Evolutionary conservation across 192 early-diverging fungal species (phyloP).

Genomic region (Mortierella alpina): DNA sequence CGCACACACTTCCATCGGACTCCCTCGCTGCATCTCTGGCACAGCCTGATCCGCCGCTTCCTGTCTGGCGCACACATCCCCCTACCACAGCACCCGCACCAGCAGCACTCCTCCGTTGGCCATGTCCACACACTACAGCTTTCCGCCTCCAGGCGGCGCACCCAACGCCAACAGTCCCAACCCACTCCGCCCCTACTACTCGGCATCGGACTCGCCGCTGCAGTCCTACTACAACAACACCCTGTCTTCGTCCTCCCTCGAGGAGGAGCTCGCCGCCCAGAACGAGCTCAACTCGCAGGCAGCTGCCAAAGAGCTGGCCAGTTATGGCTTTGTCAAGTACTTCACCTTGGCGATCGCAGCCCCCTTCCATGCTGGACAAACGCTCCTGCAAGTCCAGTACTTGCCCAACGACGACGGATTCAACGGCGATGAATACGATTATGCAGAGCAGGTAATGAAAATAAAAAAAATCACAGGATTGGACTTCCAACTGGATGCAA

Average conservation of each 20-base stretch:
- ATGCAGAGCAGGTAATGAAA: constrained; percentile 48
- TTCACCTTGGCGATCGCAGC: constrained; percentile 68
- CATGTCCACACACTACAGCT: constrained; percentile 45
- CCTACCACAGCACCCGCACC: not conserved
- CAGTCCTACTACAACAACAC: constrained; percentile 55
- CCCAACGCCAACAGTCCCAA: constrained; percentile 40
- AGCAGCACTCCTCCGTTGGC: no score
- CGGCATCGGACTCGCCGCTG: constrained; percentile 38
- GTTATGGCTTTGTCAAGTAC: constrained; percentile 74
- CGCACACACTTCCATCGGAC: no score
- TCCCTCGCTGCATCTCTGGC: no score
- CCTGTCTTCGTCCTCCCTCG: constrained; percentile 27
- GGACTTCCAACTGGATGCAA: not conserved
- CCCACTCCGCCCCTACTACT: constrained; percentile 48
- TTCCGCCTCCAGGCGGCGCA: constrained; percentile 42
- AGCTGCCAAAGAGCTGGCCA: constrained; percentile 69
- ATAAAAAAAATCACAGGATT: not conserved
- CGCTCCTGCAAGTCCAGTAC: constrained; percentile 84
- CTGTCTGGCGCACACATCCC: not conserved
- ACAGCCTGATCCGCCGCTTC: no score
- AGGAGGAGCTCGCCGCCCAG: constrained; percentile 44
- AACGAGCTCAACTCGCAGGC: constrained; percentile 56
- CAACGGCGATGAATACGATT: constrained; percentile 44
- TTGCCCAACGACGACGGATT: constrained; percentile 69
- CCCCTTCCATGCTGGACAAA: constrained; percentile 77